Conservation (phyloP, 768 basidiomycete species). For the Imleria badia region DNA sequence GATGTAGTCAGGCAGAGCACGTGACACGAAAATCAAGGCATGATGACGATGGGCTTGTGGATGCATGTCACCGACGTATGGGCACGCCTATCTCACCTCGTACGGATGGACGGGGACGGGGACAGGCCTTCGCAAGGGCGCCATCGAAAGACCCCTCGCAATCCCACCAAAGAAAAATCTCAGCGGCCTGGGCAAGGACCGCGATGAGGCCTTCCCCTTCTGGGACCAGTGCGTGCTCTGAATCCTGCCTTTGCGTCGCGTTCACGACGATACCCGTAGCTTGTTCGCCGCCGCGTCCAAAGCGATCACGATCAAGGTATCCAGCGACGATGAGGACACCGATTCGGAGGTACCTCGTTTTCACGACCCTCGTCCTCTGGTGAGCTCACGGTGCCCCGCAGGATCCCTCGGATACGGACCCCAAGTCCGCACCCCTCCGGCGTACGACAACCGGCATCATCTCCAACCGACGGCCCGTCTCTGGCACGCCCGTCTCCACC, state of each 20-base stretch:
- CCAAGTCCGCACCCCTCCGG: slow-evolving; percentile 34
- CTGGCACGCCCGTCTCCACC: slow-evolving; percentile 47
- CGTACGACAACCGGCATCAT: slow-evolving; percentile 76
- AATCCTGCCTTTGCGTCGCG: neutral
- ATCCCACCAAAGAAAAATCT: slow-evolving; percentile 83
- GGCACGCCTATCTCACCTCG: slow-evolving; percentile 66
- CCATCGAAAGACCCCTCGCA: slow-evolving; percentile 72
- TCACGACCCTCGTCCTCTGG: neutral
- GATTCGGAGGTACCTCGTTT: slow-evolving; percentile 19
- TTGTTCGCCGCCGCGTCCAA: slow-evolving; percentile 81
- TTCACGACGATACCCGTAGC: slow-evolving; percentile 13
- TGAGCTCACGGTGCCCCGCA: neutral
- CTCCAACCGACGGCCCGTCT: slow-evolving; percentile 62
- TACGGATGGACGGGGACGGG: slow-evolving; percentile 93
- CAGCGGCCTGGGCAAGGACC: slow-evolving; percentile 87
- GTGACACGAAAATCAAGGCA: slow-evolving; percentile 1
- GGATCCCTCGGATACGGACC: slow-evolving; percentile 12
- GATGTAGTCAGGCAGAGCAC: neutral
- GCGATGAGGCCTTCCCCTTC: slow-evolving; percentile 95
- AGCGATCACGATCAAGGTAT: slow-evolving; percentile 71
- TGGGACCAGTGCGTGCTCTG: slow-evolving; percentile 85
- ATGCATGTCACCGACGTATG: slow-evolving; percentile 28
- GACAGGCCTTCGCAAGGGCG: slow-evolving; percentile 78
- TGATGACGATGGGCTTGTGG: neutral
- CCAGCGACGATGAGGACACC: slow-evolving; percentile 51